Conservation (phyloP, 768 basidiomycete species). For the Rhodotorula paludigena region DNA sequence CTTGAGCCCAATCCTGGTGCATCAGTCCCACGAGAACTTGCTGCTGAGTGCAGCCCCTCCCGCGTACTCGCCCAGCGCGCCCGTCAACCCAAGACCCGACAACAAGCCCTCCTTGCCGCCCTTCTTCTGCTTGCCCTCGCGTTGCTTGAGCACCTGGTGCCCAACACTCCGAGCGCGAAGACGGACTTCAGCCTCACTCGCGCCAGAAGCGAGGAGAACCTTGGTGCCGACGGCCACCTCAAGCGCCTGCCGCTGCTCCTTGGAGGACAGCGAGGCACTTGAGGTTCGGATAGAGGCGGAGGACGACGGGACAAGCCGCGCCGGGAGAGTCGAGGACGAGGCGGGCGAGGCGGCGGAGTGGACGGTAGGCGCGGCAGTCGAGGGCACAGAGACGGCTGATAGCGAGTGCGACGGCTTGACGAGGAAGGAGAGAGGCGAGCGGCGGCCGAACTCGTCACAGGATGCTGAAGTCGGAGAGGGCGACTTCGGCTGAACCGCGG, state of each 20-base stretch:
- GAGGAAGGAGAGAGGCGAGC: neutral
- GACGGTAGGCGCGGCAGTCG: neutral
- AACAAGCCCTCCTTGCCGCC: conserved; percentile 1
- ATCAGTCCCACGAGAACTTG: too few species aligned
- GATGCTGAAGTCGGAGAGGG: neutral
- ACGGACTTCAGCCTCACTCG: conserved; percentile 29
- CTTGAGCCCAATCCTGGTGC: too few species aligned
- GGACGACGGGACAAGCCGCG: neutral
- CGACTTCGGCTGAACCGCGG: too few species aligned
- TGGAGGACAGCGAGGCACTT: neutral
- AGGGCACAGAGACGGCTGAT: neutral
- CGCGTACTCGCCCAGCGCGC: conserved; percentile 2
- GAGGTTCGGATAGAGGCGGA: neutral
- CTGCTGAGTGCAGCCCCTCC: neutral
- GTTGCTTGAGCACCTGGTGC: conserved; percentile 23
- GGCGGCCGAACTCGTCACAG: neutral
- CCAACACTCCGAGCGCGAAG: conserved; percentile 32
- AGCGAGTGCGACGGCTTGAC: neutral
- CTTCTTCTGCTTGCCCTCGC: conserved; percentile 17
- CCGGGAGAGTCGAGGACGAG: too few species aligned
- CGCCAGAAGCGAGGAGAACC: conserved; percentile 9
- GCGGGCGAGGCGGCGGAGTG: neutral
- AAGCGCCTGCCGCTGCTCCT: conserved; percentile 10
- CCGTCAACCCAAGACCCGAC: neutral
- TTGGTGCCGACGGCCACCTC: conserved; percentile 13